Conservation (phyloP, 352 stramenopile genomes). For the Phytophthora sojae region DNA sequence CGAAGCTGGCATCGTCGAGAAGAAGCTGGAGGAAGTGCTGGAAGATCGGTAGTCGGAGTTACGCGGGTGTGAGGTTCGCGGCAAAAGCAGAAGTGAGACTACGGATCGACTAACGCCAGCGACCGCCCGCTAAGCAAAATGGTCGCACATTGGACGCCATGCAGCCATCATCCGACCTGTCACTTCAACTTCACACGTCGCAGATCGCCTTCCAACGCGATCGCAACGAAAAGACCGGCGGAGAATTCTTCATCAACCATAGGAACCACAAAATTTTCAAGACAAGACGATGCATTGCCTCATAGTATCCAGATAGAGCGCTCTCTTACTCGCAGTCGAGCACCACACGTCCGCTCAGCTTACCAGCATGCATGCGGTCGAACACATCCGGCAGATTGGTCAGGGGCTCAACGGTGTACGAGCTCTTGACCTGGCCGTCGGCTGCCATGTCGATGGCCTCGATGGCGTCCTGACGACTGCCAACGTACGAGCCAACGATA, state of each 20-base stretch:
- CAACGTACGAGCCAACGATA: conserved; percentile 66
- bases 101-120: neutral
- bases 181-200: conserved; percentile 33
- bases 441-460: conserved; percentile 63
- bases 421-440: conserved; percentile 51
- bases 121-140: neutral
- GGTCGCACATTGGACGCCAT: conserved; percentile 1
- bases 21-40: neutral
- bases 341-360: conserved; percentile 50
- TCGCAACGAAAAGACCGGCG: neutral
- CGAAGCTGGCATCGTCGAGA: conserved; percentile 8
- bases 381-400: conserved; percentile 55
- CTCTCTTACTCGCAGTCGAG: conserved; percentile 45
- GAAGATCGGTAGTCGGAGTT: neutral
- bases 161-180: conserved; percentile 31
- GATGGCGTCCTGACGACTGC: conserved; percentile 60
- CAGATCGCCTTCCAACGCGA: conserved; percentile 16
- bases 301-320: too few relatives aligned
- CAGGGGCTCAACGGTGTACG: conserved; percentile 48
- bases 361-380: conserved; percentile 46
- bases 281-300: too few relatives aligned
- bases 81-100: conserved; percentile 29
- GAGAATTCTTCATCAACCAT: neutral
- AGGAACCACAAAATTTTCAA: too few relatives aligned
- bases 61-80: neutral